A percentile compares a stretch with the other conserved stretches of the same genome.
These are phyloP conservation scores for Penicillium waksmanii DNA, from an alignment of 495 filamentous ascomycete genomes.

Conservation along the genomic window DNA sequence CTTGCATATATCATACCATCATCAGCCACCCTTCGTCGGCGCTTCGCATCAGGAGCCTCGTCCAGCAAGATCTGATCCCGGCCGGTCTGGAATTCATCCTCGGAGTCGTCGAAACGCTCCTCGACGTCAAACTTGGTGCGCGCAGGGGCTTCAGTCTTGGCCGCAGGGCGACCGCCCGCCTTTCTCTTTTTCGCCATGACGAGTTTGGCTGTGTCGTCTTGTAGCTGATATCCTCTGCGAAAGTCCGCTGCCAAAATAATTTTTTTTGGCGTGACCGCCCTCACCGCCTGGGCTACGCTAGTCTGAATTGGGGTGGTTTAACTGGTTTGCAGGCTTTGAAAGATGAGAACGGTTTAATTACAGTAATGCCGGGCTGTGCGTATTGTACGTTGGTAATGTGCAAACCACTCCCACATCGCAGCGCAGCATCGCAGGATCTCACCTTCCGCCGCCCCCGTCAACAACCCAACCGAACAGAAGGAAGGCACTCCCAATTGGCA, in stretches of 20 bases:
- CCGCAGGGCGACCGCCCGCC: conserved; percentile 56
- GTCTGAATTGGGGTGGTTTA: conserved; percentile 23
- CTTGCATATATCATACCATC: conserved; percentile 50
- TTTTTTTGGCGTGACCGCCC: conserved; percentile 32
- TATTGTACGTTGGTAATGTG: conserved; percentile 13
- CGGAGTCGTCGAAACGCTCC: conserved; percentile 85
- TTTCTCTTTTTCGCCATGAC: conserved; percentile 86
- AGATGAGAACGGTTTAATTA: conserved; percentile 20
- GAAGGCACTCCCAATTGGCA: conserved; percentile 12
- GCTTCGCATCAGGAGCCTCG: conserved; percentile 76
- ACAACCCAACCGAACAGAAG: conserved; percentile 2
- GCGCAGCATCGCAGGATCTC: background rate
- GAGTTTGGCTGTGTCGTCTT: conserved; percentile 7
- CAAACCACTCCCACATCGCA: conserved; percentile 3
- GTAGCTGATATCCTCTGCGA: conserved; percentile 24
- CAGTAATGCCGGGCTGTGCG: background rate
- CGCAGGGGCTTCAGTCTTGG: conserved; percentile 48
- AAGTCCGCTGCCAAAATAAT: conserved; percentile 32
- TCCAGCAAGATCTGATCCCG: conserved; percentile 85
- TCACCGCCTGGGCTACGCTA: conserved; percentile 37
- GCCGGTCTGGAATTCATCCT: conserved; percentile 86
- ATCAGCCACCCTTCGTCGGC: conserved; percentile 65
- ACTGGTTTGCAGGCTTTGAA: conserved; percentile 27
- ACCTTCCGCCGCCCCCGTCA: conserved; percentile 10
- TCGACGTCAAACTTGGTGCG: conserved; percentile 59